phyloP scores from a whole-genome alignment of 345 rosid species.

The Dovyalis caffra region DNA sequence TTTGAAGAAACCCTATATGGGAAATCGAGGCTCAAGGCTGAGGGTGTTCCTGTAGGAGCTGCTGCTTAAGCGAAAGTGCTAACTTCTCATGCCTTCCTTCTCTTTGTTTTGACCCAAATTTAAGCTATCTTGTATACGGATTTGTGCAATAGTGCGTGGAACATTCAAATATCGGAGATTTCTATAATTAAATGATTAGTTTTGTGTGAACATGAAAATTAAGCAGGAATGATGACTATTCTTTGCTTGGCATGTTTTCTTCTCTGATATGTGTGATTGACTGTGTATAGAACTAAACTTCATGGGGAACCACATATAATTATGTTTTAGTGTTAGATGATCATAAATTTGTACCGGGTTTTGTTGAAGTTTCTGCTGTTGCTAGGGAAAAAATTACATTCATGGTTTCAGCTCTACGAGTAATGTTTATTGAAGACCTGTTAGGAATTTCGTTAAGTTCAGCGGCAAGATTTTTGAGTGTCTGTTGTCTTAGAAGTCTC shows the following conservation, averaged over 20 bases:
- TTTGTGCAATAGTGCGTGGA: slow-evolving; percentile 1
- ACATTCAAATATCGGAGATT: not conserved
- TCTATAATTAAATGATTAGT: not conserved
- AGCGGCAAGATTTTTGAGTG: not conserved
- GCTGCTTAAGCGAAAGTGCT: slow-evolving; percentile 12
- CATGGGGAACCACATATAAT: not conserved
- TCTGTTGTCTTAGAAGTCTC: not conserved
- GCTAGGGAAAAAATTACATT: not conserved
- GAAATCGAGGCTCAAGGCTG: slow-evolving; percentile 73
- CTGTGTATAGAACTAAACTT: not conserved
- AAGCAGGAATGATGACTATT: not conserved
- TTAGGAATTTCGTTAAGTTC: not conserved
- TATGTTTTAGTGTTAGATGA: not conserved
- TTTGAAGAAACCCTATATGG: slow-evolving; percentile 91
- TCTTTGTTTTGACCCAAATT: not conserved
- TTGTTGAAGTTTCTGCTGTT: not conserved
- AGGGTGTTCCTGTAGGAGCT: slow-evolving; percentile 46
- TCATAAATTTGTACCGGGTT: not conserved
- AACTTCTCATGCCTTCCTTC: not conserved
- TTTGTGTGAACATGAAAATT: slow-evolving; percentile 1
- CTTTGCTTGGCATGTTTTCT: slow-evolving; percentile 6
- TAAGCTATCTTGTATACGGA: not conserved
- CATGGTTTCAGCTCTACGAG: not conserved
- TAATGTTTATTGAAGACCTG: not conserved
- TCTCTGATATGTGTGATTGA: not conserved